A percentile compares a stretch with the other conserved stretches of the same genome.
Conservation (phyloP, 768 basidiomycete species). For the Candolleomyces aberdarensis region DNA sequence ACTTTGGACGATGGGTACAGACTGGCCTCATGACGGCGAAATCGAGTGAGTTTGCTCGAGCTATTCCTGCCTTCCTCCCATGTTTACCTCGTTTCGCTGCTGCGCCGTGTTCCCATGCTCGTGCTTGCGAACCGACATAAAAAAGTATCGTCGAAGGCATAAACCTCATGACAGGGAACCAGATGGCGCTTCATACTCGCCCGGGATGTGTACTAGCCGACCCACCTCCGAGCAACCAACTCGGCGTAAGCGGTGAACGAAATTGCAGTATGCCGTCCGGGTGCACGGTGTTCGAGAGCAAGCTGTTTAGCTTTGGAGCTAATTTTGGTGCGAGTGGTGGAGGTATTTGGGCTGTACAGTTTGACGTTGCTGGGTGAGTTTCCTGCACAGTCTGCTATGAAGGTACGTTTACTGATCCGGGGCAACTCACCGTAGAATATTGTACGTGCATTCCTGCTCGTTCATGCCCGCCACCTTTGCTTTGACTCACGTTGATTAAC, state of each 20-base stretch:
- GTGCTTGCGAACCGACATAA: not conserved
- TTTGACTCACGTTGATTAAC: not conserved
- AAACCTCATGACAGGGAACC: slow-evolving; percentile 48
- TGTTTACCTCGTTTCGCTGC: not conserved
- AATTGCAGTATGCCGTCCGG: slow-evolving; percentile 34
- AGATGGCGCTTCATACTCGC: slow-evolving; percentile 53
- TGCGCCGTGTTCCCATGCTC: not conserved
- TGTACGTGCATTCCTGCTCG: slow-evolving; percentile 6
- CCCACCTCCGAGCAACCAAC: slow-evolving; percentile 21
- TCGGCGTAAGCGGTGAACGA: slow-evolving; percentile 22
- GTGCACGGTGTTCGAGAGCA: slow-evolving; percentile 43
- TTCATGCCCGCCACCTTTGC: not conserved
- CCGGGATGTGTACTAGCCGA: slow-evolving; percentile 33
- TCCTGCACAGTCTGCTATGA: not conserved
- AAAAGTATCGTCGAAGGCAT: slow-evolving; percentile 56
- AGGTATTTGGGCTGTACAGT: slow-evolving; percentile 62
- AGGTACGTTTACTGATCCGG: not conserved
- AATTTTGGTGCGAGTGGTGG: slow-evolving; percentile 51
- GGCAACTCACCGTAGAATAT: slow-evolving; percentile 6
- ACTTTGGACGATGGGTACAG: slow-evolving; percentile 42
- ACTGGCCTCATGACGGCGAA: slow-evolving; percentile 44
- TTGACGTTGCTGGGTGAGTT: slow-evolving; percentile 49
- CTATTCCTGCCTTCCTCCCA: not conserved
- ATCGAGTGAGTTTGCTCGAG: slow-evolving; percentile 28
- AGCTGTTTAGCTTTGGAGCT: slow-evolving; percentile 43